Evolutionary conservation across 495 filamentous ascomycete species (phyloP).

Genomic region (Xylaria curta): DNA sequence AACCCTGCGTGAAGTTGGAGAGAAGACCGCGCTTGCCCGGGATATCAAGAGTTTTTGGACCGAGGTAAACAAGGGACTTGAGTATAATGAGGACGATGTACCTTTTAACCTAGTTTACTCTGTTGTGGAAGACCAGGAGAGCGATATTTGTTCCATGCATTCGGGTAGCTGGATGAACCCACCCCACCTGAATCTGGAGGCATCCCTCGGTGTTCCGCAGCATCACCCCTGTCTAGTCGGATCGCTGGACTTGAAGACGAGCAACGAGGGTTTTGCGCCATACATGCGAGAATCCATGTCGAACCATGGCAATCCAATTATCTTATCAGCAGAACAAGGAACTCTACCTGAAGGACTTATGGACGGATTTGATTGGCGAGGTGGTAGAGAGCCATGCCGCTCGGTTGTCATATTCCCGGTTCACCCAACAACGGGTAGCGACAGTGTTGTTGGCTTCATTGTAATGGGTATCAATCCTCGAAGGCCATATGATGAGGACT

Average conservation of each 20-base stretch:
- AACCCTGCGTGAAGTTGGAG: conserved; percentile 71
- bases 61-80: conserved; percentile 61
- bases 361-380: conserved; percentile 66
- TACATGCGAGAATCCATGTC: conserved; percentile 73
- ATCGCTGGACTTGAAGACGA: conserved; percentile 64
- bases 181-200: conserved; percentile 65
- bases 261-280: conserved; percentile 67
- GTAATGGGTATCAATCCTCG: conserved; percentile 73
- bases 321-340: conserved; percentile 63
- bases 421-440: conserved; percentile 69
- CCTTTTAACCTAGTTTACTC: conserved; percentile 72
- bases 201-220: conserved; percentile 65
- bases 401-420: conserved; percentile 73
- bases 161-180: conserved; percentile 60
- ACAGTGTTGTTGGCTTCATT: conserved; percentile 68
- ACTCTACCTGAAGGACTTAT: conserved; percentile 64
- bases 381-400: conserved; percentile 67
- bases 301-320: conserved; percentile 56
- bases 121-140: conserved; percentile 63
- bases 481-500: conserved; percentile 72
- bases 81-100: conserved; percentile 66
- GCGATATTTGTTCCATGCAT: conserved; percentile 66
- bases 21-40: conserved; percentile 68
- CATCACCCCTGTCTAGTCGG: conserved; percentile 60
- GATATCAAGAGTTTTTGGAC: conserved; percentile 69